Base-by-base conservation (phyloP, 208 protist genomes). In the Porcisia hertigi region DNA sequence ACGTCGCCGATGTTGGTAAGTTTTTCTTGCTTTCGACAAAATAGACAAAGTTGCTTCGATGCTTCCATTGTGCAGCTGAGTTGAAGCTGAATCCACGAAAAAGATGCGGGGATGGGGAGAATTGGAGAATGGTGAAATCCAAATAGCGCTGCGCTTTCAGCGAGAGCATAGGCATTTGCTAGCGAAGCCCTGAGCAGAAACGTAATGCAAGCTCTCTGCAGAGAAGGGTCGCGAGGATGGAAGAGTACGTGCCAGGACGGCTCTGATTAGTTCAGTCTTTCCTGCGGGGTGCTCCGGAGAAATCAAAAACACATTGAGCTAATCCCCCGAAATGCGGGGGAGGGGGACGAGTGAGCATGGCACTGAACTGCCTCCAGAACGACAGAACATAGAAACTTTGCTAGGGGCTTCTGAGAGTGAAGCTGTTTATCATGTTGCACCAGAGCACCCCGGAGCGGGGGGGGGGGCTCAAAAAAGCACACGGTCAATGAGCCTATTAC, bases 11-110 rank as follows among this genome's bases (percentile, higher is more conserved):
- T 18, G 20, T 70, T 47, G 3, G 16, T 34, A 49, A 60, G 30
- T 30, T 49, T 77, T 11, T 74, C 72, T 20, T 12, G 4, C 47
- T 77, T 57, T 47, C 72, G 43, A n/a, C 77, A 82, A 53, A 82
- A 82, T 12, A 20, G 58, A 23, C 77, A 82, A 9, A 82, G 36
- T n/a, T 53, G 54, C 39, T 53, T 43, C 30, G 57, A 43, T 25
- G 57, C 9, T n/a, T 75, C 71, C 71, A 75, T 75, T 72, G 36
- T 25, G 30, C 62, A 34, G n/a, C 62, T 43, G 20, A 30, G 62
- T n/a, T 18, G 25, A 71, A 71, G 34, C 8, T 47, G 34, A 58
- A 71, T 5, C 6, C 23, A 58, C 3, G 11, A 34, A 54, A 14
- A 71, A 0, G 30, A 8, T 41, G 67, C 67, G 39, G 67, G 20